Evolutionary conservation across 2,329 filamentous ascomycete genomes (phyloP).

Genomic region (Phialophora verrucosa): DNA sequence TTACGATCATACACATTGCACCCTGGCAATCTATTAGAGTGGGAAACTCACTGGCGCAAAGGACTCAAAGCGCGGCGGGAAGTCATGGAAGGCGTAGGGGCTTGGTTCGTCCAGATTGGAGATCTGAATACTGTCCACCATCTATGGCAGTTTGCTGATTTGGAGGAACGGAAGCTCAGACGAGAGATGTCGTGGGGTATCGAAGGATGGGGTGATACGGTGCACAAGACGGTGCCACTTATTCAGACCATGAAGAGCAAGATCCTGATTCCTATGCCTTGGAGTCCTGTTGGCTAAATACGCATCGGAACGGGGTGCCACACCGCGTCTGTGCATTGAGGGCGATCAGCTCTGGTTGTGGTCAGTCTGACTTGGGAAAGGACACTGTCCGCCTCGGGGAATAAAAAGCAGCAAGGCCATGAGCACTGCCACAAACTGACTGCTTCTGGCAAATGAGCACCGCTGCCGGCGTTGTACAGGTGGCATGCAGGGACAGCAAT

Average conservation of each 20-base stretch:
- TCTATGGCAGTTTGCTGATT: slow-evolving; percentile 96
- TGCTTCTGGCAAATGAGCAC: neutral
- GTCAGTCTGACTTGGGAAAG: neutral
- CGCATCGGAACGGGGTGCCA: neutral
- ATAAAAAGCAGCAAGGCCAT: neutral
- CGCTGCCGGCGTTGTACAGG: neutral
- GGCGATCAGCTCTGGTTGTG: neutral
- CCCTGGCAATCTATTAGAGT: slow-evolving; percentile 93
- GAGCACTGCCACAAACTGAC: neutral
- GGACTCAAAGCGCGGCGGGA: slow-evolving; percentile 88
- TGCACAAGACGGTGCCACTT: slow-evolving; percentile 96
- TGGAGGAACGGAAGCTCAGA: slow-evolving; percentile 88
- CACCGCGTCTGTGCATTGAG: neutral
- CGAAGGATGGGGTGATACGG: slow-evolving; percentile 94
- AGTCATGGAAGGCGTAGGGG: slow-evolving; percentile 97
- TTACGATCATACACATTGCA: slow-evolving; percentile 95
- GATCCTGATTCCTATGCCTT: slow-evolving; percentile 91
- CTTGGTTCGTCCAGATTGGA: slow-evolving; percentile 98
- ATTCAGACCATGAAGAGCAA: slow-evolving; percentile 97
- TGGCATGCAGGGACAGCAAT: neutral
- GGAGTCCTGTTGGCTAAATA: slow-evolving; percentile 85
- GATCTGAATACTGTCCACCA: slow-evolving; percentile 98
- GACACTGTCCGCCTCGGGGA: neutral
- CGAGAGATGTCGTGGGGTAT: slow-evolving; percentile 95
- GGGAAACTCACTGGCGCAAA: slow-evolving; percentile 97